Conservation (phyloP, 805 yeast species). For the Kazachstania viticola region DNA sequence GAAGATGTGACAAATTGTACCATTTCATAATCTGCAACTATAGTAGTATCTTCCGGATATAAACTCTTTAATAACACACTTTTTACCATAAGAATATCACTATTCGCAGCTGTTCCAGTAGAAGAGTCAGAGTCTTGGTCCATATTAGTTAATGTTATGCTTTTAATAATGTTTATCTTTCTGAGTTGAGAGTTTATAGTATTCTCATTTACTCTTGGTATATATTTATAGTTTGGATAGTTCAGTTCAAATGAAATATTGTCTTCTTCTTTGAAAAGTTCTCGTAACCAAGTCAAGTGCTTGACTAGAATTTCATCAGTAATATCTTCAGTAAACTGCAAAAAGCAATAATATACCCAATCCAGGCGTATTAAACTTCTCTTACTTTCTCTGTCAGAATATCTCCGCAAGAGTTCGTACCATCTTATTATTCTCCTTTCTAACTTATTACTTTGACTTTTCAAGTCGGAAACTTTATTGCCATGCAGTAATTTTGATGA, state of each 20-base stretch:
- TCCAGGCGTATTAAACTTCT: slow-evolving; percentile 24
- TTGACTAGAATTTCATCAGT: slow-evolving; percentile 25
- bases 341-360: slow-evolving; percentile 39
- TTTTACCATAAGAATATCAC: slow-evolving; percentile 32
- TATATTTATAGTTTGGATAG: slow-evolving; percentile 47
- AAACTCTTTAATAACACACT: slow-evolving; percentile 30
- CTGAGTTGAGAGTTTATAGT: slow-evolving; percentile 52
- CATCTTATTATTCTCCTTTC: slow-evolving; percentile 38
- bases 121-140: slow-evolving; percentile 37
- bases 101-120: slow-evolving; percentile 7
- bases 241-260: slow-evolving; percentile 21
- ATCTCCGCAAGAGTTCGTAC: slow-evolving; percentile 27
- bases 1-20: slow-evolving; percentile 48
- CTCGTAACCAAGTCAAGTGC: slow-evolving; percentile 16
- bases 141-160: slow-evolving; percentile 25
- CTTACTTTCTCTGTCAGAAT: neutral
- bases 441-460: slow-evolving; percentile 33
- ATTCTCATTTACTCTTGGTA: slow-evolving; percentile 42
- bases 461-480: slow-evolving; percentile 24
- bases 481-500: slow-evolving; percentile 21
- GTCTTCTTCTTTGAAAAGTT: slow-evolving; percentile 6
- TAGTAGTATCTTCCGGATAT: slow-evolving; percentile 1
- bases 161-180: slow-evolving; percentile 51
- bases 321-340: slow-evolving; percentile 31
- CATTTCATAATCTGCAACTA: slow-evolving; percentile 36